Evolutionary conservation across 176 grass and related monocot genomes (phyloP), one percentile per base, ranked within the genome.

Genomic region (Tuctoria greenei): DNA sequence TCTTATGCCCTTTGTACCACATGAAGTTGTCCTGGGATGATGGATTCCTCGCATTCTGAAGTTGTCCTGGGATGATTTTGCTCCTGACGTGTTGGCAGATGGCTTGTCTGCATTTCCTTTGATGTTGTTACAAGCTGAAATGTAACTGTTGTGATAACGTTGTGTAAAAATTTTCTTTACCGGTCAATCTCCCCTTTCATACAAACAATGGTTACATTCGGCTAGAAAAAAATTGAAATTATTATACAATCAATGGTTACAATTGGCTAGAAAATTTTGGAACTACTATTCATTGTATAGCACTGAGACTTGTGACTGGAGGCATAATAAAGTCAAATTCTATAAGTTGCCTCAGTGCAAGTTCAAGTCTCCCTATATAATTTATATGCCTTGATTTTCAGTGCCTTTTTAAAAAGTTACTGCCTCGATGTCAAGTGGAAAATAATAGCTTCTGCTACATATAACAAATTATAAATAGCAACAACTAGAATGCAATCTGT

Each of bases 1-100:
- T 70, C 39, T 8, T 18, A 69, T 42, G 63, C 27, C 70, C 54
- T 17, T 36, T 86, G 83, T 85, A 85, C 52, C 28, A 79, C 74
- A 79, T 61, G 25, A 80, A 18, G 63, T 42, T 80, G 63, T 50
- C 52, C 7, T 61, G 62, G 24, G 71, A 27, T 81, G 26, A 21
- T 52, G 71, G 28, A 38, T 86, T 45, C 46, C 25, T 43, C 64
- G 16, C 20, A 77, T 64, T 43, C 35, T 72, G 18, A 10, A n/a
- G n/a, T n/a, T 60, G 35, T 74, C 74, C 25, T 61, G 61, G 43
- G 26, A 73, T 74, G 79, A 26, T 14, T 83, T 83, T 38, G 35
- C 16, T 79, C 45, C 75, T 83, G n/a, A 73, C 63, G 62, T 67
- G 66, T 73, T 62, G 21, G 72, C 25, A 55, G 62, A 52, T 68